A percentile compares a stretch with the other conserved stretches of the same genome.
These are phyloP conservation scores for Ceratocystiopsis brevicomis DNA, from an alignment of 2,329 filamentous ascomycete species.

Conservation along the genomic window DNA sequence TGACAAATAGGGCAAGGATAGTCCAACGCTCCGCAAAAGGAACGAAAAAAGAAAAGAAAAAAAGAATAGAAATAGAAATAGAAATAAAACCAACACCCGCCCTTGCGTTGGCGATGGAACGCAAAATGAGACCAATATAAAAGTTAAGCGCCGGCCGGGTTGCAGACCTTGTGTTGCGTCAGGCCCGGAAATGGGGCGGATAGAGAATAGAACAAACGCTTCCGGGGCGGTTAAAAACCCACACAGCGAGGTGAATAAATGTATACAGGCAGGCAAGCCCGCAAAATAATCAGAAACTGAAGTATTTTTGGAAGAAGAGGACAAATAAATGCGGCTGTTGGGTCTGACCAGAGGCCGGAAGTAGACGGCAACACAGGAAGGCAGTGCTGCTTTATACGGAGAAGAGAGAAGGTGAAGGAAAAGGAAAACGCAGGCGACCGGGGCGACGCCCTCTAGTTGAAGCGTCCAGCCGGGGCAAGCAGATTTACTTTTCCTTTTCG, in stretches of 20 bases:
- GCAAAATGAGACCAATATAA: conserved; percentile 5
- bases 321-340: neutral
- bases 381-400: neutral
- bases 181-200: conserved; percentile 1
- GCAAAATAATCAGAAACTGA: neutral
- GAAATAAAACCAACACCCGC: neutral
- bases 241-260: neutral
- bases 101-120: no score
- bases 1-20: neutral
- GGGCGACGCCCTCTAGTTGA: no score
- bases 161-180: neutral
- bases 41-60: neutral
- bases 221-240: conserved; percentile 1
- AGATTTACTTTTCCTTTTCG: no score
- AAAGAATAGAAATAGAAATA: neutral
- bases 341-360: no score
- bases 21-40: neutral
- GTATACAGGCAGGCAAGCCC: neutral
- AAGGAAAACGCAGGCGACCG: no score
- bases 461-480: no score
- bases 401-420: no score
- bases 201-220: neutral
- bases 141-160: conserved; percentile 4
- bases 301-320: conserved; percentile 1
- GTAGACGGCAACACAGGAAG: no score